Percentiles rank a stretch among this genome's conserved stretches.
Evolutionary conservation across 768 basidiomycete species (phyloP).

Genomic region (Mycena epipterygia): DNA sequence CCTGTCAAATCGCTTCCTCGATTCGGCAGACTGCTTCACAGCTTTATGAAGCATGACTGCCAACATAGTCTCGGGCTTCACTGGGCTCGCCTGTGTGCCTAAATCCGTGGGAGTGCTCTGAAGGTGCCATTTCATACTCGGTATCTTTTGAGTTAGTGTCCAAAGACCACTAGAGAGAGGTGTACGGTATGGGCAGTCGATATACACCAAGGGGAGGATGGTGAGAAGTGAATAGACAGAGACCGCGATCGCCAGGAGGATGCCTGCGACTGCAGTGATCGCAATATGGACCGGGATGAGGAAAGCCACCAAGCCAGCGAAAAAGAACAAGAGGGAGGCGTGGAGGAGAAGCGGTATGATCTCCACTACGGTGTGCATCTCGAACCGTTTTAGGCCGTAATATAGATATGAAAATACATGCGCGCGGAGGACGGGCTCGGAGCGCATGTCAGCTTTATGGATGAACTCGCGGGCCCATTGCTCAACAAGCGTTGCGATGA

Average conservation of each 20-base stretch:
- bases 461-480: no score
- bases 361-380: neutral
- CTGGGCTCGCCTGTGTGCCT: neutral
- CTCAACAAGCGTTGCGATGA: no score
- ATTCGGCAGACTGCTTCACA: neutral
- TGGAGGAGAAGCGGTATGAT: conserved; percentile 15
- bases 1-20: neutral
- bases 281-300: neutral
- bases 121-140: neutral
- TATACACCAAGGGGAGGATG: conserved; percentile 20
- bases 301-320: conserved; percentile 11
- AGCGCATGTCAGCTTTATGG: no score
- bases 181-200: conserved; percentile 33
- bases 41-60: neutral
- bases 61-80: neutral
- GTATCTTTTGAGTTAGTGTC: neutral
- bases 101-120: neutral
- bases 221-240: conserved; percentile 6
- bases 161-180: conserved; percentile 25
- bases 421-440: no score
- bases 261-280: neutral
- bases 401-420: neutral
- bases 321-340: conserved; percentile 6
- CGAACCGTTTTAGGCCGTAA: neutral
- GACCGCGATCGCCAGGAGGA: neutral